Base-by-base conservation (phyloP, 2,329 filamentous ascomycete species). In the Trichoderma citrinoviride region DNA sequence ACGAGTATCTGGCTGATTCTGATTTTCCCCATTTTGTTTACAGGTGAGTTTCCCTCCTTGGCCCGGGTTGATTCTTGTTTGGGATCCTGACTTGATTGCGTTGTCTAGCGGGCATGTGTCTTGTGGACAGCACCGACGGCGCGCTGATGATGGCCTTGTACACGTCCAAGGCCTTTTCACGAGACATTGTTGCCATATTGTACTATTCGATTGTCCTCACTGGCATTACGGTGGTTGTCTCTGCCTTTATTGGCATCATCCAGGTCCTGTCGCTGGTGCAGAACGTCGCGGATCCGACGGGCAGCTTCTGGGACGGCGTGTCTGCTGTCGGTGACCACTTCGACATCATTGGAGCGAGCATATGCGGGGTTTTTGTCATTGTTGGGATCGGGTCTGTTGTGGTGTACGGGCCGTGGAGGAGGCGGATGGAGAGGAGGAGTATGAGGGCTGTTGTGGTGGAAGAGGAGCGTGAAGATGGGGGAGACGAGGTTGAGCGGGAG, bases 121-220 rank as follows among this genome's bases (percentile, higher is more conserved):
- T 98, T 23, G 81, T 98, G 6, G 95, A 98, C 77, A 97, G 93
- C 0, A 90, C 89, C 0, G 95, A 98, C 71, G 94, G 94, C 25
- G 94, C 94, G 1, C 82, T 97, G 21, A 98, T 98, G 93, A 93
- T 97, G 86, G 89, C 90, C 0, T 82, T 98, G 1, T 98, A 99
- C 77, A 93, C 93, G 0, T 90, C 89, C 44, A 91, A 86, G 67
- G 82, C 90, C 33, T 88, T 96, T 53, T 88, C 91, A 0, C 83
- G 90, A 65, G 93, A 98, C 72, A 85, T 85, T 1, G 87, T 98
- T n/a, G 93, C 93, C 0, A 93, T 97, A 53, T 79, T 97, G 1
- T 98, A 98, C 78, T 98, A 97, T 78, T 96, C 92, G 14, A 90
- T 94, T 69, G 90, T 96, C 0, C 82, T 97, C 29, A 97, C 92